Evolutionary conservation across 805 yeast species (phyloP), one percentile per base, ranked within the genome.

Genomic region (Tetrapisispora pingtungensis): DNA sequence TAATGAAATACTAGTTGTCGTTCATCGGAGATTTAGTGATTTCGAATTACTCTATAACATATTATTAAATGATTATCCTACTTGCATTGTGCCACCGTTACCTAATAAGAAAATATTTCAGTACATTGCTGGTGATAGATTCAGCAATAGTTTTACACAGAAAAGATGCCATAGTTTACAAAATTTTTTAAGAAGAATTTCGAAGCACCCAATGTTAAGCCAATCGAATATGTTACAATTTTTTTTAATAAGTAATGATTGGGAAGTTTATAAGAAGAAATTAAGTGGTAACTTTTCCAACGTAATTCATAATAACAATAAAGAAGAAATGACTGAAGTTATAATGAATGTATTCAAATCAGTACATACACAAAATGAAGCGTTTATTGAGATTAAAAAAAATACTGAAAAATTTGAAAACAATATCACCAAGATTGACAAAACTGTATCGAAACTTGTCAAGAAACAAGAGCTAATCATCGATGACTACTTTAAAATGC

Each of bases 301-400:
- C n/a, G 33, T 28, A 26, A 27, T 27, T 6, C 26, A 37, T 24
- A 36, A 42, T 15, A 27, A 22, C 12, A 54, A 51, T 22, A 57
- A 56, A 44, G 98, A 93, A 41, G 79, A 85, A 13, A 73, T 90
- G n/a, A 80, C 95, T 0, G 98, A 90, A 58, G 81, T 84, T 3
- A 79, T 93, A 36, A 84, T 90, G 82, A 90, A 90, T 58, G 95
- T 95, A n/a, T 86, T 90, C 57, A 82, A 90, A 45, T 81, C 85
- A 40, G 80, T 82, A 5, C 69, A 74, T 40, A 65, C 70, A 41
- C 85, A 80, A 54, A 78, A 76, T 49, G 78, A 82, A 37, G 96
- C 86, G 56, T 86, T 90, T 53, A 71, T 81, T 41, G 93, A 83
- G 52, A 87, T 90, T 35, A 79, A 78, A 51, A 95, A 87, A 54